Base-by-base conservation (phyloP, 441 rosid genomes). In the Pelargonium citronellum region DNA sequence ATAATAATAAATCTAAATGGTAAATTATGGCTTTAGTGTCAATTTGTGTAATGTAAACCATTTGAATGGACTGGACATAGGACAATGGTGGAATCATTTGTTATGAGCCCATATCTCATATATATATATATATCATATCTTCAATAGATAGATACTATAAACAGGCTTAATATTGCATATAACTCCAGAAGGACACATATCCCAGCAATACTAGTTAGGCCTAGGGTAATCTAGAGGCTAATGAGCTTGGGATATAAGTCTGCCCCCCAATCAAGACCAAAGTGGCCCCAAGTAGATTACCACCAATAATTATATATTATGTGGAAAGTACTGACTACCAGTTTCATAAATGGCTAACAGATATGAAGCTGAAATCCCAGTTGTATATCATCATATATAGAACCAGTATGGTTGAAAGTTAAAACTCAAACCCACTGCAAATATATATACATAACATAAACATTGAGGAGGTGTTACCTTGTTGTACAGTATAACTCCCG, bases 401-500 rank as follows among this genome's bases (percentile, higher is more conserved):
- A 37, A 37, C 41, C 41, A 37, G 8, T 37, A 37, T 37, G 1
- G 41, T 37, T 37, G 3, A 37, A 37, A 37, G 1, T 24, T 24
- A 24, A 17, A 57, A 57, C 12, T 8, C 12, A 20, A 60, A 60
- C 34, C 64, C n/a, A 20, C n/a, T 58, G 15, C 63, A 58, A 12
- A 58, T 58, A 16, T 58, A 9, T 58, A 19, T 17, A 10, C 17
- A 58, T 58, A 3, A 58, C 20, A 4, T 13, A 4, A 63, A 58
- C 15, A 68, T 39, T 34, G 57, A 49, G 34, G 11, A 0, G 19
- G 47, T 47, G 64, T 74, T 78, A 91, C 99, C 96, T 95, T 95
- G 85, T 95, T 95, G 76, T 95, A 95, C 79, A 95, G 78, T 70
- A 95, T 95, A 69, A 95, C 98, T 66, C 87, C 97, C 5, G 98